A percentile compares a stretch with the other conserved stretches of the same genome.
phyloP scores from a whole-genome alignment of 148 eudicot species.

The Euryodendron excelsum region DNA sequence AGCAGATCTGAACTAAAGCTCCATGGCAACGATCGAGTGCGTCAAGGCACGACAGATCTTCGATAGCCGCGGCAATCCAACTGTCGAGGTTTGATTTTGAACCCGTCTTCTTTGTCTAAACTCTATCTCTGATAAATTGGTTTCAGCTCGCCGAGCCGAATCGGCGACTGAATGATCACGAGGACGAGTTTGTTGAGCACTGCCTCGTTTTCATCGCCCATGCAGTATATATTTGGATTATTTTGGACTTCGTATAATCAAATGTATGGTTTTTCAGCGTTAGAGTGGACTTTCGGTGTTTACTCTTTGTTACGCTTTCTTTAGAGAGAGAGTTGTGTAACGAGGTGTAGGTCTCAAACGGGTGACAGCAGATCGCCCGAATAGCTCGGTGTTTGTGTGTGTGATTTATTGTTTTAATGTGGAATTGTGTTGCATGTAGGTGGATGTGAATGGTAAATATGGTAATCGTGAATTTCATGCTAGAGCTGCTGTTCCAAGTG shows the following conservation, averaged over 20 bases:
- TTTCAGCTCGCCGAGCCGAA: background rate
- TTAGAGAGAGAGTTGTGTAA: background rate
- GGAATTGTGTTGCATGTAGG: constrained; percentile 34
- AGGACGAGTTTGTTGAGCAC: background rate
- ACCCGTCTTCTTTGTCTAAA: background rate
- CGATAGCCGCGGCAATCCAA: constrained; percentile 95
- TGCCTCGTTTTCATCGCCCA: background rate
- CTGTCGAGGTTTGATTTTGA: constrained; percentile 64
- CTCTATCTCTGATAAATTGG: background rate
- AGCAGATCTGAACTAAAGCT: constrained; percentile 19
- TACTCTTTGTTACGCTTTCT: too few species aligned
- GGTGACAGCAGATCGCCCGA: too few species aligned
- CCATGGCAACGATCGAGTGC: constrained; percentile 63
- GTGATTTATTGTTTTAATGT: constrained; percentile 2
- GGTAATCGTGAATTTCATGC: constrained; percentile 50
- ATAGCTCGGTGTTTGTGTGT: background rate
- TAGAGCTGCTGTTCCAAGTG: constrained; percentile 96
- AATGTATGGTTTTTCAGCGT: background rate
- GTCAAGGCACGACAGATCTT: constrained; percentile 88
- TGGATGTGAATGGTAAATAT: constrained; percentile 65
- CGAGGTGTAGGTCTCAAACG: too few species aligned
- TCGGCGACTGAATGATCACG: background rate
- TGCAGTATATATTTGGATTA: background rate
- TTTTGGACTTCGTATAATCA: background rate
- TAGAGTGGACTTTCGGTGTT: background rate